Evolutionary conservation across 129 eudicot genomes (phyloP).

Genomic region (Tanacetum coccineum): DNA sequence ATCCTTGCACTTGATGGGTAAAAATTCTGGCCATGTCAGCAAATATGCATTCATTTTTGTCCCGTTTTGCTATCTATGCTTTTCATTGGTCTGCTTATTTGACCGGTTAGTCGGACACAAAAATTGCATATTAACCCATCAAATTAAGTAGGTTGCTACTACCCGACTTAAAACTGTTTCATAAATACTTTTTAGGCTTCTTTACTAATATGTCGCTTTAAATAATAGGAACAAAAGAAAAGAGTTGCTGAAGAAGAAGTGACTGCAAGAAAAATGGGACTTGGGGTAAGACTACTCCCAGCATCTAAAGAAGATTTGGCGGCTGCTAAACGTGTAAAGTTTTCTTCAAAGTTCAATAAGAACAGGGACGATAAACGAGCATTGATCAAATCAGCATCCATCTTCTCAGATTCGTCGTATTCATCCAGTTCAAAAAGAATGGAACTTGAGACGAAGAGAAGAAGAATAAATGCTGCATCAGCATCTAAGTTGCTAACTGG

Average conservation of each 20-base stretch:
- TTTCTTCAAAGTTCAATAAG: slow-evolving; percentile 56
- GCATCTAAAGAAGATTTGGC: slow-evolving; percentile 66
- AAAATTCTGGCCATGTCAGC: no score
- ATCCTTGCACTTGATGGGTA: no score
- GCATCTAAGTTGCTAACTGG: slow-evolving; percentile 64
- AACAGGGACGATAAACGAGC: slow-evolving; percentile 72
- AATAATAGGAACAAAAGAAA: slow-evolving; percentile 60
- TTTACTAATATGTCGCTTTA: neutral
- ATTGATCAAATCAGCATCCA: slow-evolving; percentile 55
- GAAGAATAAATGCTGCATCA: slow-evolving; percentile 72
- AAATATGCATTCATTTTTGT: no score
- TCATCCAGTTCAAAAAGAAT: slow-evolving; percentile 39
- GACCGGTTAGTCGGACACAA: no score
- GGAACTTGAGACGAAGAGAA: slow-evolving; percentile 69
- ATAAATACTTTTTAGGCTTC: neutral
- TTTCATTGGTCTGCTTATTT: no score
- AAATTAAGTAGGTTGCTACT: no score
- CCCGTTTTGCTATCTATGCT: no score
- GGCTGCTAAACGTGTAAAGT: slow-evolving; percentile 60
- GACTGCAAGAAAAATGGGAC: slow-evolving; percentile 60
- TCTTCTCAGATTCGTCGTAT: slow-evolving; percentile 41
- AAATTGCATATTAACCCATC: no score
- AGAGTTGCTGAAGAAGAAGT: slow-evolving; percentile 89
- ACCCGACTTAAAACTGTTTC: neutral
- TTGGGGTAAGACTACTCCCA: slow-evolving; percentile 74